Conservation (phyloP, 164 flowering plant species). For the Tinospora cordifolia region DNA sequence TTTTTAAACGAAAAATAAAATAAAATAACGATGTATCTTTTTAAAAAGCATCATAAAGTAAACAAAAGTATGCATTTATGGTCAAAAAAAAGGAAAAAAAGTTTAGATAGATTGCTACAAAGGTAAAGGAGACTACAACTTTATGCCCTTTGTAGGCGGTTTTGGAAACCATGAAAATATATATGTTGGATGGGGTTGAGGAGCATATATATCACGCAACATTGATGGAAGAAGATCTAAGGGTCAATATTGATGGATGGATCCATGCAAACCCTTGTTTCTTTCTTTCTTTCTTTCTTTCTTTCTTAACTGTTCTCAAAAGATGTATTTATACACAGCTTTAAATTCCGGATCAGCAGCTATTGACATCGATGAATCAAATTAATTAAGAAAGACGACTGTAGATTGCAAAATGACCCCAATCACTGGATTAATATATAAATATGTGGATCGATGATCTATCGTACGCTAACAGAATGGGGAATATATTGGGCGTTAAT, state of each 20-base stretch:
- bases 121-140: neutral
- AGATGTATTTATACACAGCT: no score
- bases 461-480: no score
- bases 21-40: neutral
- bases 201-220: neutral
- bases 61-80: neutral
- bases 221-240: neutral
- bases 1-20: neutral
- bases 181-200: neutral
- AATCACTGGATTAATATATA: no score
- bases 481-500: neutral
- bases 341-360: no score
- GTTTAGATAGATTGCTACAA: neutral
- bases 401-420: no score
- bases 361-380: no score
- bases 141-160: neutral
- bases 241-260: no score
- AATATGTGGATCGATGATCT: no score
- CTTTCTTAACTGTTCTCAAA: no score
- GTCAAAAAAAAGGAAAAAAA: neutral
- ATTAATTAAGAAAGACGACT: no score
- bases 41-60: neutral
- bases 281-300: no score
- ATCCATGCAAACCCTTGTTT: no score
- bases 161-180: constrained; percentile 1